Evolutionary conservation across 371 early-diverging fungal genomes (phyloP).

Genomic region (Haplosporangium sp.): DNA sequence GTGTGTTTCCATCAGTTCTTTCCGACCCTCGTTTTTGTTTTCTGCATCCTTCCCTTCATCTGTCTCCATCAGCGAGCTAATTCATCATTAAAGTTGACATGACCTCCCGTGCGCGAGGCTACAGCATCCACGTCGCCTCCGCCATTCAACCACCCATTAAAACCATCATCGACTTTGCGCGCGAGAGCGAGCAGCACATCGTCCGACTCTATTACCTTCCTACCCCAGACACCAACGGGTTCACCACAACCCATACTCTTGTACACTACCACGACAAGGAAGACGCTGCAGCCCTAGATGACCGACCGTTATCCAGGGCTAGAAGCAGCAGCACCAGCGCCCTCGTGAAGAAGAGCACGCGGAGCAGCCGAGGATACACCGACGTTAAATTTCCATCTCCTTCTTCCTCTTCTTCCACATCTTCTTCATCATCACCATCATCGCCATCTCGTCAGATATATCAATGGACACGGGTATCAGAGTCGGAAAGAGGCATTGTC

Average conservation of each 20-base stretch:
- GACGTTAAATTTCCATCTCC: too few species aligned
- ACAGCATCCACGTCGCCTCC: slow-evolving; percentile 1
- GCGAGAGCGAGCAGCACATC: slow-evolving; percentile 34
- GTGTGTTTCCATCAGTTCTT: too few species aligned
- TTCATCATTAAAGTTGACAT: too few species aligned
- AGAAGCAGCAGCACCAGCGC: slow-evolving; percentile 1
- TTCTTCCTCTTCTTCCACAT: too few species aligned
- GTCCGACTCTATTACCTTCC: slow-evolving; percentile 48
- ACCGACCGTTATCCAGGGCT: too few species aligned
- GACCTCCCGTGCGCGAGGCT: too few species aligned
- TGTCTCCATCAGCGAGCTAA: too few species aligned
- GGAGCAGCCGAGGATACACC: background rate
- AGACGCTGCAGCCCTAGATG: background rate
- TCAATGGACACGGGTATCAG: slow-evolving; percentile 41
- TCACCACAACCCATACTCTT: slow-evolving; percentile 48
- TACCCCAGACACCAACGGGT: slow-evolving; percentile 44
- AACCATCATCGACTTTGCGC: slow-evolving; percentile 37
- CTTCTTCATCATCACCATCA: background rate
- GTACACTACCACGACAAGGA: slow-evolving; percentile 3
- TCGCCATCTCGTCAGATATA: slow-evolving; percentile 13
- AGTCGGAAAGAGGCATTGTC: slow-evolving; percentile 45
- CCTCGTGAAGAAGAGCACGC: background rate
- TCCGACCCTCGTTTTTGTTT: too few species aligned
- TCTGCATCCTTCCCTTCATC: too few species aligned
- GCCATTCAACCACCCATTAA: slow-evolving; percentile 41